These are phyloP conservation scores for Boletus vermiculosoides DNA, from an alignment of 768 basidiomycete genomes.

Conservation along the genomic window DNA sequence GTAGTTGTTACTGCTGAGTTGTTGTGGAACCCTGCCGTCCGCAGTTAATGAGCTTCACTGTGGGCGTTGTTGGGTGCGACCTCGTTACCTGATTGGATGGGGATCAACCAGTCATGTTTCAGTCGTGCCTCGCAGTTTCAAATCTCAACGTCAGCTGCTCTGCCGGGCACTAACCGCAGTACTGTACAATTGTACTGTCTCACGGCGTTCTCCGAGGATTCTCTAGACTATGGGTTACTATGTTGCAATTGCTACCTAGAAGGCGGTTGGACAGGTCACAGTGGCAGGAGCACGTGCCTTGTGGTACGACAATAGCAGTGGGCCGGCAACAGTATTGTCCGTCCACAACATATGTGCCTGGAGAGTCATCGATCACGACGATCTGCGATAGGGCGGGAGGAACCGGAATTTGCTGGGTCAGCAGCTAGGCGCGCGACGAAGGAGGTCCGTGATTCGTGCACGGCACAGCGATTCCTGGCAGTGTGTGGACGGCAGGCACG, in stretches of 20 bases:
- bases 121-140: constrained; percentile 7
- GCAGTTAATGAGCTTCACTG: not conserved
- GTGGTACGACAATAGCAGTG: not conserved
- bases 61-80: not conserved
- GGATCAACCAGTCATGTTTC: not conserved
- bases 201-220: constrained; percentile 11
- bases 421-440: not conserved
- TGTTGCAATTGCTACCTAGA: not conserved
- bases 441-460: constrained; percentile 8
- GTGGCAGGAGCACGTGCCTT: constrained; percentile 3
- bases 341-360: constrained; percentile 10
- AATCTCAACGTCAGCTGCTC: not conserved
- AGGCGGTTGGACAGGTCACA: not conserved
- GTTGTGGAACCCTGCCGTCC: not conserved
- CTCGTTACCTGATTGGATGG: not conserved
- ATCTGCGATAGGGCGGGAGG: constrained; percentile 16
- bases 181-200: not conserved
- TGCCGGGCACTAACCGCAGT: not conserved
- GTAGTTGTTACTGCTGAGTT: not conserved
- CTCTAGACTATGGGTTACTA: not conserved
- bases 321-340: not conserved
- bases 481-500: not conserved
- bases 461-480: not conserved
- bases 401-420: constrained; percentile 8
- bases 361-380: constrained; percentile 8